Conservation (phyloP, 768 basidiomycete species). For the Naganishia kalamii region DNA sequence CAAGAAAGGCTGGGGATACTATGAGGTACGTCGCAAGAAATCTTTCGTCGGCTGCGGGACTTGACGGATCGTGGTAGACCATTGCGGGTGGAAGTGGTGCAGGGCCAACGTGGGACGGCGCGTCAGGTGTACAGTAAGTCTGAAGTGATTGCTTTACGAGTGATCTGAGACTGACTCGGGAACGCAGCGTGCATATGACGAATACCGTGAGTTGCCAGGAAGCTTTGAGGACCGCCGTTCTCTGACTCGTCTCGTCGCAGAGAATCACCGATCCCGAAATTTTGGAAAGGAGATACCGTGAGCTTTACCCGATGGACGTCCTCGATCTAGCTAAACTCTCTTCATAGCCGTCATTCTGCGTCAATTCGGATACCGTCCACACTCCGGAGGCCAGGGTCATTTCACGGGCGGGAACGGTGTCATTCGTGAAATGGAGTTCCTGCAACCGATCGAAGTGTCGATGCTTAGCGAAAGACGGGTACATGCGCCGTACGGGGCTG, state of each 20-base stretch:
- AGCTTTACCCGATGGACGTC: not conserved
- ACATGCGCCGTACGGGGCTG: slow-evolving; percentile 75
- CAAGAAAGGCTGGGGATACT: slow-evolving; percentile 81
- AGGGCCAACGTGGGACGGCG: slow-evolving; percentile 81
- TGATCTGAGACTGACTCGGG: not conserved
- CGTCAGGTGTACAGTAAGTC: slow-evolving; percentile 68
- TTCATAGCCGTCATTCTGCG: slow-evolving; percentile 64
- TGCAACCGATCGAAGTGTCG: slow-evolving; percentile 64
- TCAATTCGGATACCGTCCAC: slow-evolving; percentile 53
- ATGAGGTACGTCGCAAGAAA: slow-evolving; percentile 54
- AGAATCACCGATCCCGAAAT: slow-evolving; percentile 69
- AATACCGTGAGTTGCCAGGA: slow-evolving; percentile 54
- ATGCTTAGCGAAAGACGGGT: slow-evolving; percentile 85
- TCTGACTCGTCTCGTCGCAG: slow-evolving; percentile 5
- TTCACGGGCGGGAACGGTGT: slow-evolving; percentile 34
- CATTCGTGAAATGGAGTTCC: slow-evolving; percentile 38
- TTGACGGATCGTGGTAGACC: slow-evolving; percentile 53
- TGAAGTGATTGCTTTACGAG: not conserved
- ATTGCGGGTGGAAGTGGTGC: slow-evolving; percentile 92
- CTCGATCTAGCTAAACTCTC: not conserved
- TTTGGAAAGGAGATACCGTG: slow-evolving; percentile 77
- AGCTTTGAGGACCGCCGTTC: not conserved
- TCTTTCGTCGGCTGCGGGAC: not conserved
- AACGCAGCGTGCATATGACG: slow-evolving; percentile 59
- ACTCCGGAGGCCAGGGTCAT: slow-evolving; percentile 29